Conservation (phyloP, 2,329 filamentous ascomycete genomes). For the Aspergillus awamori region DNA sequence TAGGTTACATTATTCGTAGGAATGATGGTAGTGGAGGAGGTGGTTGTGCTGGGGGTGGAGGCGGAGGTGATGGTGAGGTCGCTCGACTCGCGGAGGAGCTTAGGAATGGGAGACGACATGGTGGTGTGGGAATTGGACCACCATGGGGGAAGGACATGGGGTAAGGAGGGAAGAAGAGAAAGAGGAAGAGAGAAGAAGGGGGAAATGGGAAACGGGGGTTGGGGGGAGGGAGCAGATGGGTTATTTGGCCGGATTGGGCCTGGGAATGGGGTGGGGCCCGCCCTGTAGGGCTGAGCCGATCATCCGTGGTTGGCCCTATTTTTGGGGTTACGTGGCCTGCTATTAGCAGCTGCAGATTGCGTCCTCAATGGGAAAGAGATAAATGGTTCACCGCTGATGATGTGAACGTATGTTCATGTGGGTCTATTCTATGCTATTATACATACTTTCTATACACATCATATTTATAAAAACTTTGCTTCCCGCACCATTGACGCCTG, state of each 20-base stretch:
- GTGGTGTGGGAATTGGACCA: background rate
- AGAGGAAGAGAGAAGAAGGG: background rate
- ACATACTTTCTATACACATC: background rate
- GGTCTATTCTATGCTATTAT: background rate
- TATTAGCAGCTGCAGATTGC: background rate
- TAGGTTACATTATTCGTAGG: slow-evolving; percentile 9
- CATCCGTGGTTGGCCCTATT: slow-evolving; percentile 1
- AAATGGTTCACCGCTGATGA: too few relatives aligned
- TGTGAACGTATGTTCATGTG: too few relatives aligned
- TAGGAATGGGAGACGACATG: background rate
- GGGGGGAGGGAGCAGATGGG: background rate
- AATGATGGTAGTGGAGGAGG: background rate
- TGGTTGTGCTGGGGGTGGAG: slow-evolving; percentile 5
- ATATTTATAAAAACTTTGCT: background rate
- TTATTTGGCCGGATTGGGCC: slow-evolving; percentile 5
- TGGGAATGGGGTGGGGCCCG: slow-evolving; percentile 9
- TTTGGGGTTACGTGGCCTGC: slow-evolving; percentile 3
- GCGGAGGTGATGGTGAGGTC: slow-evolving; percentile 12
- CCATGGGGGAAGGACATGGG: slow-evolving; percentile 1
- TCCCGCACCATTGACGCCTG: slow-evolving; percentile 17
- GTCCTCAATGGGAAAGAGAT: background rate
- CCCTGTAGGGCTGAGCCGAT: slow-evolving; percentile 25
- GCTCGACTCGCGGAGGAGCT: slow-evolving; percentile 11
- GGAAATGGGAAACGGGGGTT: background rate
- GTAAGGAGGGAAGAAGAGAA: slow-evolving; percentile 3